These are phyloP conservation scores for Capronia americana DNA, from an alignment of 2,329 filamentous ascomycete genomes.

Conservation along the genomic window DNA sequence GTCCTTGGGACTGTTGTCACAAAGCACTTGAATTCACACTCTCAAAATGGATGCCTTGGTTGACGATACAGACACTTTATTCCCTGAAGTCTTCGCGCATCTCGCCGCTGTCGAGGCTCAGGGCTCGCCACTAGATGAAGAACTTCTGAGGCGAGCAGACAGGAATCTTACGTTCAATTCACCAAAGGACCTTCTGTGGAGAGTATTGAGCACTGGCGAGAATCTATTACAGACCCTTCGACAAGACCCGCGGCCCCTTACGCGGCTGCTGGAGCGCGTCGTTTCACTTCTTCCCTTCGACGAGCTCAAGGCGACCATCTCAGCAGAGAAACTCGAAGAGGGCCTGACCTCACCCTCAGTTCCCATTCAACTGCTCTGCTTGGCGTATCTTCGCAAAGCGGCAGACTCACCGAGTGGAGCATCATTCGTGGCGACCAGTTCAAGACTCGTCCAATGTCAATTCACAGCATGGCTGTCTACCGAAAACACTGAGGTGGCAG, in stretches of 20 bases:
- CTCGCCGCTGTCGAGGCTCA: constrained; percentile 32
- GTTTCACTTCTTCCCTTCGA: constrained; percentile 57
- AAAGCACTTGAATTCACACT: neutral
- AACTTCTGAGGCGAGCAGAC: constrained; percentile 38
- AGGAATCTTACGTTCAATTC: constrained; percentile 35
- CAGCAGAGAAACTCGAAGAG: constrained; percentile 60
- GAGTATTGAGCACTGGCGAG: constrained; percentile 35
- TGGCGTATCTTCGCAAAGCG: constrained; percentile 64
- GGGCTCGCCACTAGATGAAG: constrained; percentile 33
- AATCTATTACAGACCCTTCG: constrained; percentile 49
- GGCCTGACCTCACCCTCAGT: constrained; percentile 59
- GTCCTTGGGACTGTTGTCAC: neutral
- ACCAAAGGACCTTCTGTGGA: constrained; percentile 35
- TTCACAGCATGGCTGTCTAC: constrained; percentile 66
- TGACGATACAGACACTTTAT: constrained; percentile 35
- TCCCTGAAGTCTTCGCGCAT: constrained; percentile 37
- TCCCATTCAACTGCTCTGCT: constrained; percentile 63
- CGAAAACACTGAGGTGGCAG: constrained; percentile 61
- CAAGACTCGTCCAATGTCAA: constrained; percentile 61
- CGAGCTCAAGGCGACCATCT: constrained; percentile 56
- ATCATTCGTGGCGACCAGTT: constrained; percentile 63
- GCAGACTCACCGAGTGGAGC: constrained; percentile 59
- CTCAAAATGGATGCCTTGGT: constrained; percentile 34
- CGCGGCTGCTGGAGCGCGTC: constrained; percentile 59
- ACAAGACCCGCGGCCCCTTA: constrained; percentile 64